phyloP scores from a whole-genome alignment of 2,329 filamentous ascomycete genomes.

The Alternaria sp. region DNA sequence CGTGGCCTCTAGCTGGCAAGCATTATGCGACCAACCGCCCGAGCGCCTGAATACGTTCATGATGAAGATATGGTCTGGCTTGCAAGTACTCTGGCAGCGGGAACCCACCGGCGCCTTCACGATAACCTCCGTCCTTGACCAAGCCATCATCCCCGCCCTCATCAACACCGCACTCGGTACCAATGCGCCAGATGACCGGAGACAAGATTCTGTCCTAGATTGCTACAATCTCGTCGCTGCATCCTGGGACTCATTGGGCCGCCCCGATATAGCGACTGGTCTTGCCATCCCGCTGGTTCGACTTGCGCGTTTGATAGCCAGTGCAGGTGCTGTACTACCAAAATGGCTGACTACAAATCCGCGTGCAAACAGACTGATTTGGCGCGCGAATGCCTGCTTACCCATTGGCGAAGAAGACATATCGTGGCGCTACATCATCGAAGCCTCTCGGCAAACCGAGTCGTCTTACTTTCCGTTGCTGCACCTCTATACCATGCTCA shows the following conservation, averaged over 20 bases:
- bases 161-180: slow-evolving; percentile 12
- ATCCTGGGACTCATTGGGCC: slow-evolving; percentile 39
- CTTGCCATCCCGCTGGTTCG: slow-evolving; percentile 42
- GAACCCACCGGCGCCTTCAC: slow-evolving; percentile 29
- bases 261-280: slow-evolving; percentile 32
- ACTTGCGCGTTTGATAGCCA: slow-evolving; percentile 41
- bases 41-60: slow-evolving; percentile 33
- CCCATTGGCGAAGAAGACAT: slow-evolving; percentile 23
- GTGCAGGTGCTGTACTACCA: slow-evolving; percentile 31
- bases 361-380: slow-evolving; percentile 36
- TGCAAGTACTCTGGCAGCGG: slow-evolving; percentile 32
- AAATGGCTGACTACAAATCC: slow-evolving; percentile 35
- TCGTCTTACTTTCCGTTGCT: slow-evolving; percentile 35
- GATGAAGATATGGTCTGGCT: slow-evolving; percentile 28
- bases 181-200: not conserved
- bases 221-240: slow-evolving; percentile 35
- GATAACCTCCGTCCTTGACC: slow-evolving; percentile 28
- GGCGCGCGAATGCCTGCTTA: slow-evolving; percentile 42
- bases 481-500: slow-evolving; percentile 43
- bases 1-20: slow-evolving; percentile 36
- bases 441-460: slow-evolving; percentile 26
- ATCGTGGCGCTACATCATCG: slow-evolving; percentile 35
- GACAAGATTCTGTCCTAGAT: slow-evolving; percentile 27
- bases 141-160: slow-evolving; percentile 36
- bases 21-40: slow-evolving; percentile 33